Base-by-base conservation (phyloP, 306 rosid species). In the Castanospermum australe region DNA sequence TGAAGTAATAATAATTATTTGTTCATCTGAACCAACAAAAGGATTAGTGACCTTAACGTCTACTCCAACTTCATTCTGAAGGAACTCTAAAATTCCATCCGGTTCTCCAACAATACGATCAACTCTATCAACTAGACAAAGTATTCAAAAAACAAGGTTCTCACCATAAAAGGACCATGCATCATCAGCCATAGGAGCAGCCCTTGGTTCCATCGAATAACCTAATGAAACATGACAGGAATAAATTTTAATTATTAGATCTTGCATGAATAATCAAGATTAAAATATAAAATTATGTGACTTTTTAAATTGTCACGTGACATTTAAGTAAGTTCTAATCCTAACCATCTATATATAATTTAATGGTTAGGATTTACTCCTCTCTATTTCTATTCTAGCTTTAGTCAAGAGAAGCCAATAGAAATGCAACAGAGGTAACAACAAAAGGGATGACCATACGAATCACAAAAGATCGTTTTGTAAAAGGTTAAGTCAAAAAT, bases 11-110 rank as follows among this genome's bases (percentile, higher is more conserved):
- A 86, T 83, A 61, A 96, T 87, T 70, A 96, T 91, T 84, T 74
- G 97, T 76, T 96, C 99, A 39, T 91, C 81, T 13, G 98, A 94
- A 81, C 98, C 92, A 47, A 77, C 86, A 68, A 96, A 76, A 8
- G 88, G 90, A 36, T 91, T 91, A 64, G 87, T 64, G 65, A 86
- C 92, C 88, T 85, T 90, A 59, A 96, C 91, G 68, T 93, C 93
- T 20, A 96, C 99, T 0, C 99, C 99, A 73, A 96, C 90, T 83
- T 91, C 94, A 83, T 89, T 89, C 47, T 83, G 96, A 81, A 96
- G 97, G 82, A 96, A 84, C 67, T 88, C 97, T 35, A 93, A 76
- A 59, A 96, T 87, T 84, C 96, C 98, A 59, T 87, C 91, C 8
- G 97, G 86, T 80, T 96, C 97, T 83, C 99, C 98, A 45, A 96